phyloP scores from a whole-genome alignment of 1,284 basidiomycete genomes.

The Malassezia japonica region DNA sequence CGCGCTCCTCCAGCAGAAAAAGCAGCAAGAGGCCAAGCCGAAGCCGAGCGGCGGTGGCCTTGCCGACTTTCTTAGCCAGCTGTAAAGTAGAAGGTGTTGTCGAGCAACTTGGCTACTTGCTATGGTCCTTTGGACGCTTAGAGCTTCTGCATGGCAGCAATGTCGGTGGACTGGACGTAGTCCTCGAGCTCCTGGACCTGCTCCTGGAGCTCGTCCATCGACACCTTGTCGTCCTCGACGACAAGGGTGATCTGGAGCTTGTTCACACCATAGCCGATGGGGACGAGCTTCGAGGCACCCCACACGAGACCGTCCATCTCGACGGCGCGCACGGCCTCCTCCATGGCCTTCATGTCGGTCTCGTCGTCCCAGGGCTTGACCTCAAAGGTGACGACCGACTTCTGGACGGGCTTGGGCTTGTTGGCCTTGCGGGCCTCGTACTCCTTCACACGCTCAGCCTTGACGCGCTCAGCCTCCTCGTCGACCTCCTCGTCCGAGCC shows the following conservation, averaged over 20 bases:
- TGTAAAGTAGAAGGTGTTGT: not conserved
- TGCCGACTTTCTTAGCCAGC: slow-evolving; percentile 8
- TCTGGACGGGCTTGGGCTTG: slow-evolving; percentile 57
- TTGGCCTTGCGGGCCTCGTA: slow-evolving; percentile 88
- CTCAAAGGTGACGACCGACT: slow-evolving; percentile 90
- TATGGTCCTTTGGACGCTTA: slow-evolving; percentile 16
- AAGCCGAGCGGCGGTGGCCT: not conserved
- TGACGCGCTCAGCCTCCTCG: slow-evolving; percentile 84
- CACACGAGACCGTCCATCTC: slow-evolving; percentile 86
- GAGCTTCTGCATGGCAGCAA: slow-evolving; percentile 48
- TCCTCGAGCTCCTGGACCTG: slow-evolving; percentile 63
- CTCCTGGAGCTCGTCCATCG: slow-evolving; percentile 78
- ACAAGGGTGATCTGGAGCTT: slow-evolving; percentile 92
- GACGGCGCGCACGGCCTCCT: slow-evolving; percentile 72
- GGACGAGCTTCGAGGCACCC: slow-evolving; percentile 74
- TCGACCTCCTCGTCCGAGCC: slow-evolving; percentile 78
- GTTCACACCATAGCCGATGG: slow-evolving; percentile 84
- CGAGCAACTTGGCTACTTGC: too few relatives aligned
- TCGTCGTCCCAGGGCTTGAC: slow-evolving; percentile 98
- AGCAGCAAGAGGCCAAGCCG: not conserved
- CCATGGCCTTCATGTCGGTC: slow-evolving; percentile 86
- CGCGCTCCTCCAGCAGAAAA: slow-evolving; percentile 11
- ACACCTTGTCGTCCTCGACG: slow-evolving; percentile 91
- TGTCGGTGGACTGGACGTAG: slow-evolving; percentile 85
- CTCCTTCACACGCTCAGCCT: slow-evolving; percentile 85